Evolutionary conservation across 1,139 yeast species (phyloP).

Genomic region (Geotrichum bryndzae): DNA sequence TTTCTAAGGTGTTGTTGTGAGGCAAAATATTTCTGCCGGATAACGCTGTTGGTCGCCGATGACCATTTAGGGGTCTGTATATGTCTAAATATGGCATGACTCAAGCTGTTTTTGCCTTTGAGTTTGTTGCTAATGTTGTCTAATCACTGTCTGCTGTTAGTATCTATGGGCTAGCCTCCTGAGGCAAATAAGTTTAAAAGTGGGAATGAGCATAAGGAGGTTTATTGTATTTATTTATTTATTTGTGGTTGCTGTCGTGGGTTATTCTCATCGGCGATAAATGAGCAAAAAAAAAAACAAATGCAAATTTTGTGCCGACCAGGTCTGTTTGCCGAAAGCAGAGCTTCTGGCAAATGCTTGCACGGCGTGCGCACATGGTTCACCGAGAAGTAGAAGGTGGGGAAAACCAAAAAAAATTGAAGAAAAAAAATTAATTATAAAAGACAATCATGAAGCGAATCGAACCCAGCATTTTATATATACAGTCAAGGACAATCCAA

Average conservation of each 20-base stretch:
- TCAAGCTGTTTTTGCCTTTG: not conserved
- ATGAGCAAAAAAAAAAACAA: not conserved
- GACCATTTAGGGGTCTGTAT: not conserved
- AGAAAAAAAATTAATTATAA: not conserved
- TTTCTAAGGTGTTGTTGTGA: not conserved
- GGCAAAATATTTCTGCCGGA: not conserved
- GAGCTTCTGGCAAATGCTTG: not conserved
- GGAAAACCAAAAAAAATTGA: not conserved
- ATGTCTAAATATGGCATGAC: not conserved
- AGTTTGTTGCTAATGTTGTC: not conserved
- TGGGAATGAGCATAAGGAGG: not conserved
- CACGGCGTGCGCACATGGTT: not conserved
- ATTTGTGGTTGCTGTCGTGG: not conserved
- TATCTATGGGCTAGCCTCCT: not conserved
- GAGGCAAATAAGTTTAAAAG: not conserved
- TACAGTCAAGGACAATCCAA: too few species aligned
- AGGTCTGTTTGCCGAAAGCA: not conserved
- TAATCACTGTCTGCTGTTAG: not conserved
- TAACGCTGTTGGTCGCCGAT: not conserved
- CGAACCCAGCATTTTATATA: too few species aligned
- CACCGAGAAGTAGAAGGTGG: not conserved
- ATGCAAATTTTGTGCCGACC: not conserved
- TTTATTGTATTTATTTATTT: not conserved
- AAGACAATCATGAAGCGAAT: too few species aligned
- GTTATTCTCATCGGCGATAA: not conserved